Evolutionary conservation across 208 protist species (phyloP).

Genomic region (Entamoeba histolytica): DNA sequence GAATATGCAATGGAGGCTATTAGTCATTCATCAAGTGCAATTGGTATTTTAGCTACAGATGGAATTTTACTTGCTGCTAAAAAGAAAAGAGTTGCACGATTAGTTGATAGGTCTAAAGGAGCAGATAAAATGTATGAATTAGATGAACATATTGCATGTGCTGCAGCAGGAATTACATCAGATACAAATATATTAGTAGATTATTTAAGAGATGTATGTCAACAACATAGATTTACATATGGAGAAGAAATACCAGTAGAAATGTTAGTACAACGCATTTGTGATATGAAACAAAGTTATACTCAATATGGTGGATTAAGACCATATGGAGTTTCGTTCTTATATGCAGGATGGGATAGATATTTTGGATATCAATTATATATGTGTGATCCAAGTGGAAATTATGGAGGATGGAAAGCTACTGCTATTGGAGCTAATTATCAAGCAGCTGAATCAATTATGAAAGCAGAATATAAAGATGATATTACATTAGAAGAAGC

Average conservation of each 20-base stretch:
- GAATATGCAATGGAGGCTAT: conserved; percentile 27
- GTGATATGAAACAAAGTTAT: conserved; percentile 19
- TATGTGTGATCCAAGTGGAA: conserved; percentile 11
- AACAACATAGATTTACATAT: neutral
- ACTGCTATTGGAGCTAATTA: conserved; percentile 12
- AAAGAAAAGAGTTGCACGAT: neutral
- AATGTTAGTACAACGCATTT: conserved; percentile 1
- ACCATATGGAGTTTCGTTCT: conserved; percentile 20
- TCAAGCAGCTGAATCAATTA: neutral
- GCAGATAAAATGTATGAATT: conserved; percentile 15
- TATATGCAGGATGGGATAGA: conserved; percentile 24
- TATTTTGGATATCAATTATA: conserved; percentile 18
- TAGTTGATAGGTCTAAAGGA: neutral
- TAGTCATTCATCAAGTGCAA: conserved; percentile 8
- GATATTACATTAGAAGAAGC: conserved; percentile 10
- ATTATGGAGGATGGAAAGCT: conserved; percentile 24
- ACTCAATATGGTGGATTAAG: conserved; percentile 24
- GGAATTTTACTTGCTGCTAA: conserved; percentile 12
- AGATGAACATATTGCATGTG: conserved; percentile 6
- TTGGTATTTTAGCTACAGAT: conserved; percentile 5
- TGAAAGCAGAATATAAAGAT: conserved; percentile 9
- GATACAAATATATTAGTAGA: conserved; percentile 22
- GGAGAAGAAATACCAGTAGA: conserved; percentile 16
- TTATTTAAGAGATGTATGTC: neutral
- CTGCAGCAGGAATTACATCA: conserved; percentile 16